phyloP scores from a whole-genome alignment of 441 rosid species.

The Aquilaria agallochum region DNA sequence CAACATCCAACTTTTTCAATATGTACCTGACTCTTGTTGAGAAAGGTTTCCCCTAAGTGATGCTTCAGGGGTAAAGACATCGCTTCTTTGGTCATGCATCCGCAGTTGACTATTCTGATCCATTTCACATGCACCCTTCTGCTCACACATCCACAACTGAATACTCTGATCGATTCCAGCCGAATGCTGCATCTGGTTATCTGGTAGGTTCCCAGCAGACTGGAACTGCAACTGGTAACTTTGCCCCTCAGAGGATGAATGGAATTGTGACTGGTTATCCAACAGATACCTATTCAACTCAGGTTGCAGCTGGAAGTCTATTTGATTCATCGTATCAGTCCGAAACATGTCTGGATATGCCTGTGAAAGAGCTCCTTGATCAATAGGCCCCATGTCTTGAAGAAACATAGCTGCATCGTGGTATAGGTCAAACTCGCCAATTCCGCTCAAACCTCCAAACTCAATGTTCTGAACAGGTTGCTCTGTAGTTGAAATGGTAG shows the following conservation, averaged over 20 bases:
- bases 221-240: slow-evolving; percentile 22
- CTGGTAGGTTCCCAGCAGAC: slow-evolving; percentile 9
- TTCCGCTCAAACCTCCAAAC: slow-evolving; percentile 37
- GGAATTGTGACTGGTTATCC: slow-evolving; percentile 12
- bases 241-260: slow-evolving; percentile 12
- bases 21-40: slow-evolving; percentile 17
- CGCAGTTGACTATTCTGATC: slow-evolving; percentile 30
- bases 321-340: slow-evolving; percentile 25
- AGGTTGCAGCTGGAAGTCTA: slow-evolving; percentile 19
- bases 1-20: too few species aligned
- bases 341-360: slow-evolving; percentile 13
- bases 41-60: slow-evolving; percentile 21
- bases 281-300: slow-evolving; percentile 5
- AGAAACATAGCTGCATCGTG: slow-evolving; percentile 61
- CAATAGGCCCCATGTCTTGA: slow-evolving; percentile 32
- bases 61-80: slow-evolving; percentile 19
- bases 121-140: too few species aligned
- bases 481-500: slow-evolving; percentile 22
- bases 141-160: too few species aligned
- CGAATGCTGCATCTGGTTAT: slow-evolving; percentile 14
- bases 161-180: background rate
- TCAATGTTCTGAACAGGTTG: slow-evolving; percentile 26
- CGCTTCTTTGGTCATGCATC: slow-evolving; percentile 30
- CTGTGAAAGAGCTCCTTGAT: slow-evolving; percentile 27
- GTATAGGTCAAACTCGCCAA: slow-evolving; percentile 48